Conservation (phyloP, 2,329 filamentous ascomycete species). For the Penicillium digitatum region DNA sequence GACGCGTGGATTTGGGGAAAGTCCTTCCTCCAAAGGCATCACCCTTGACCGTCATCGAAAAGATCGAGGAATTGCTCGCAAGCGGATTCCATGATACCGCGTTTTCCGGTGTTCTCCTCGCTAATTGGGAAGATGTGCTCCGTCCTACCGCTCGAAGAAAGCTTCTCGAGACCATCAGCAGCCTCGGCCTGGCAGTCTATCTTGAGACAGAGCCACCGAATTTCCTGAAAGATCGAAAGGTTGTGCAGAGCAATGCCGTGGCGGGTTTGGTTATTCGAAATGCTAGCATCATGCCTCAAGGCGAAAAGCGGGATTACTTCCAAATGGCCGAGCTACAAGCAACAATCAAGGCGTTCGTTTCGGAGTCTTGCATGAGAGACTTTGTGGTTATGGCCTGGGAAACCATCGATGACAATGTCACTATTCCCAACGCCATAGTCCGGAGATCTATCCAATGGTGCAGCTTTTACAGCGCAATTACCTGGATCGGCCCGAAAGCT, state of each 20-base stretch:
- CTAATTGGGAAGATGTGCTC: slow-evolving; percentile 40
- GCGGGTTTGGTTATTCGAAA: slow-evolving; percentile 42
- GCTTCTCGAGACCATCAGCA: slow-evolving; percentile 33
- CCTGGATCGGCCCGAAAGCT: slow-evolving; percentile 42
- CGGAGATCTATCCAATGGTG: slow-evolving; percentile 47
- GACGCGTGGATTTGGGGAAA: slow-evolving; percentile 31
- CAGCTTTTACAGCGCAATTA: slow-evolving; percentile 45
- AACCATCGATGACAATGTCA: slow-evolving; percentile 39
- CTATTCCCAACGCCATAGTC: slow-evolving; percentile 41
- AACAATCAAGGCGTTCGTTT: slow-evolving; percentile 46
- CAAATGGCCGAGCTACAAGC: slow-evolving; percentile 41
- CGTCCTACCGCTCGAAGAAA: slow-evolving; percentile 27
- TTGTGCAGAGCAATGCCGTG: slow-evolving; percentile 35
- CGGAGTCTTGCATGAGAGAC: slow-evolving; percentile 44
- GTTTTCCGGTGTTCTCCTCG: slow-evolving; percentile 43
- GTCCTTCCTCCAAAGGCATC: slow-evolving; percentile 23
- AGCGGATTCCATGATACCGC: slow-evolving; percentile 24
- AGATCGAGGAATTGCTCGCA: slow-evolving; percentile 28
- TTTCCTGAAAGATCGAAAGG: slow-evolving; percentile 38
- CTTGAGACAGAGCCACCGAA: slow-evolving; percentile 42
- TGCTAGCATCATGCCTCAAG: slow-evolving; percentile 40
- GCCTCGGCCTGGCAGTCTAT: slow-evolving; percentile 41
- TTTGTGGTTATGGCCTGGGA: slow-evolving; percentile 47
- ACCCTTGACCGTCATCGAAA: slow-evolving; percentile 26
- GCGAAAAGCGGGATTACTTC: slow-evolving; percentile 45